phyloP scores from a whole-genome alignment of 371 early-diverging fungal genomes.

The Homolaphlyctis polyrhiza region DNA sequence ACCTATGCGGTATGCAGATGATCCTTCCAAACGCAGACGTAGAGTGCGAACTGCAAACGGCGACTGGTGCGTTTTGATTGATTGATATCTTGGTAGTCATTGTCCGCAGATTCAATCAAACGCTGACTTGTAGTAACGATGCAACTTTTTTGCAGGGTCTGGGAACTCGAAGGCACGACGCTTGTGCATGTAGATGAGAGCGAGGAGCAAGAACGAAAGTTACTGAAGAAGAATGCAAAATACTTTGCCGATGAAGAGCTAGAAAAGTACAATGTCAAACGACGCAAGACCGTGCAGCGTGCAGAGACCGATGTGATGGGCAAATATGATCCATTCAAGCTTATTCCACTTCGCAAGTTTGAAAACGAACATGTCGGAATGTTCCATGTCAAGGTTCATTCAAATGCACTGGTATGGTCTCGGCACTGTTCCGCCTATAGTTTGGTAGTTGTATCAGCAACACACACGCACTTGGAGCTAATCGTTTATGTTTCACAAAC shows the following conservation, averaged over 20 bases:
- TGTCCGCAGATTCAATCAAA: neutral
- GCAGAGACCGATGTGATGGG: neutral
- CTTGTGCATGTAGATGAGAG: slow-evolving; percentile 18
- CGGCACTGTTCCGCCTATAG: no score
- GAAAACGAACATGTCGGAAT: slow-evolving; percentile 48
- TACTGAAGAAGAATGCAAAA: slow-evolving; percentile 43
- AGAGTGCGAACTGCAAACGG: slow-evolving; percentile 11
- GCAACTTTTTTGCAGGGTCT: neutral
- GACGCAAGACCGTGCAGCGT: slow-evolving; percentile 9
- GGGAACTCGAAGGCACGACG: slow-evolving; percentile 1
- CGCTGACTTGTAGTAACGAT: neutral
- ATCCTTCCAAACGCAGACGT: slow-evolving; percentile 12
- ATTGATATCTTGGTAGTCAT: neutral
- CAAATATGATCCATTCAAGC: slow-evolving; percentile 56
- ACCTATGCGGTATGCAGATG: no score
- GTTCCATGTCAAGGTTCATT: slow-evolving; percentile 54
- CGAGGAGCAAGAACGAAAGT: slow-evolving; percentile 36
- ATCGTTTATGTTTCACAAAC: no score
- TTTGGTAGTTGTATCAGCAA: no score
- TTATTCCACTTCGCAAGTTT: slow-evolving; percentile 57
- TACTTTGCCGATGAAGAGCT: slow-evolving; percentile 47
- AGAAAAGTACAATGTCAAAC: slow-evolving; percentile 17
- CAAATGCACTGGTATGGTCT: slow-evolving; percentile 61
- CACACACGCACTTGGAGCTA: no score
- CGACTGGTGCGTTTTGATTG: slow-evolving; percentile 8